Evolutionary conservation across 2,329 filamentous ascomycete species (phyloP), one percentile per base, ranked within the genome.

Genomic region (Fusarium concolor): DNA sequence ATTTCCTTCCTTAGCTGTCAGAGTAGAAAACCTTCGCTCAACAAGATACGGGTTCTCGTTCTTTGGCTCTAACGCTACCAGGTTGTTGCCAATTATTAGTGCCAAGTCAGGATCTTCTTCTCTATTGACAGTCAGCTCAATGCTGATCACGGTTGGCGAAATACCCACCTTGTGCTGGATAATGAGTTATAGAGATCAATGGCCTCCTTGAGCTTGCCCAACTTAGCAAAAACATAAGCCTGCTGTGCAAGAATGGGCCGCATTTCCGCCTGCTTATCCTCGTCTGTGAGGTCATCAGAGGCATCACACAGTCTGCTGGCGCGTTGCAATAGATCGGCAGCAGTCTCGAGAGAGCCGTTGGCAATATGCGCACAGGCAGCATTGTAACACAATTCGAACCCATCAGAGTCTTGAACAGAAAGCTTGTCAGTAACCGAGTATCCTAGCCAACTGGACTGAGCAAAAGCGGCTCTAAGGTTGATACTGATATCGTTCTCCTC

Each of bases 371-470:
- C 85, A 76, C 92, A 95, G 10, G 92, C 92, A 24, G 88, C 86
- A 77, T 96, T 96, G 80, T 92, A 96, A 12, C 91, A 90, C 26
- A 91, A 90, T 80, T 96, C 93, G 71, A 96, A 96, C 3, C 90
- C 87, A 65, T 94, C 91, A 26, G 91, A 79, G 71, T 92, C 88
- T 62, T 70, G 69, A 22, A 89, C 87, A 60, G 85, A 81, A 9
- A 80, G 79, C 10, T 85, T 82, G 74, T 87, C 82, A 73, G 63
- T 54, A 5, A 63, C 42, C 10, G 71, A 60, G 17, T 73, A 85
- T 6, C 88, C 88, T 49, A 86, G 81, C 91, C 91, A 95, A 66
- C 90, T 85, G 14, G 92, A 80, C 79, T 96, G 92, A 17, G 92
- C 90, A 72, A 89, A 85, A 6, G 88, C 84, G 3, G 92, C 93